phyloP scores from a whole-genome alignment of 768 basidiomycete species.

The Tylopilus sp. region DNA sequence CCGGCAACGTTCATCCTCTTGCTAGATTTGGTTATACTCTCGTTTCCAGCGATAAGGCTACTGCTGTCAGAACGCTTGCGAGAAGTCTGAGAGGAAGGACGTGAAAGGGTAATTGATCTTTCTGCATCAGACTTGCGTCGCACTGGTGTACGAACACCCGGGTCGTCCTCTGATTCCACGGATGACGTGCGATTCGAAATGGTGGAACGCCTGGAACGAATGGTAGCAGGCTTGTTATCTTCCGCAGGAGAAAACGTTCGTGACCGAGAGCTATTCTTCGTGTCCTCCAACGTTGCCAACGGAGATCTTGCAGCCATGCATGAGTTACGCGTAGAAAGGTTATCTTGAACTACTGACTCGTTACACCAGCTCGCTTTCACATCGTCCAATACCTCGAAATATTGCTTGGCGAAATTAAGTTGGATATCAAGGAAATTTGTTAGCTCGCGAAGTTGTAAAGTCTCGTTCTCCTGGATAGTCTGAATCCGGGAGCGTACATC shows the following conservation, averaged over 20 bases:
- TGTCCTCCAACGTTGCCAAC: constrained; percentile 26
- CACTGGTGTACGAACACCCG: constrained; percentile 12
- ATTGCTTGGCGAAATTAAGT: constrained; percentile 68
- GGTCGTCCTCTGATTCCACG: constrained; percentile 39
- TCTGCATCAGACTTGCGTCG: constrained; percentile 43
- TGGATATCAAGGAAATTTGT: constrained; percentile 70
- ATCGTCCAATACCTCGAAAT: constrained; percentile 69
- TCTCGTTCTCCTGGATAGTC: constrained; percentile 76
- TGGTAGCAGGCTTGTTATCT: constrained; percentile 30
- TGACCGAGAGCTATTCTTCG: constrained; percentile 16
- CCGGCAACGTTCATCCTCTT: constrained; percentile 37
- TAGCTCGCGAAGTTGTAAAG: constrained; percentile 66
- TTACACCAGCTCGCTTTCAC: constrained; percentile 65
- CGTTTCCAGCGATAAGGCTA: constrained; percentile 36
- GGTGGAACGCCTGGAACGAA: constrained; percentile 34
- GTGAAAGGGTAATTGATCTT: constrained; percentile 47
- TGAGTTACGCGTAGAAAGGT: constrained; percentile 3
- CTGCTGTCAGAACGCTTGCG: constrained; percentile 63
- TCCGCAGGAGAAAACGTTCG: constrained; percentile 16
- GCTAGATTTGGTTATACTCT: constrained; percentile 34
- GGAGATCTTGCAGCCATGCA: constrained; percentile 24
- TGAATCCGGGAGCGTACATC: constrained; percentile 81
- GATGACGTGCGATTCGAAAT: constrained; percentile 22
- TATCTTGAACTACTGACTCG: constrained; percentile 41
- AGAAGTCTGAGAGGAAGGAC: constrained; percentile 57